Evolutionary conservation across 495 filamentous ascomycete genomes (phyloP).

Genomic region (Tricharina praecox): DNA sequence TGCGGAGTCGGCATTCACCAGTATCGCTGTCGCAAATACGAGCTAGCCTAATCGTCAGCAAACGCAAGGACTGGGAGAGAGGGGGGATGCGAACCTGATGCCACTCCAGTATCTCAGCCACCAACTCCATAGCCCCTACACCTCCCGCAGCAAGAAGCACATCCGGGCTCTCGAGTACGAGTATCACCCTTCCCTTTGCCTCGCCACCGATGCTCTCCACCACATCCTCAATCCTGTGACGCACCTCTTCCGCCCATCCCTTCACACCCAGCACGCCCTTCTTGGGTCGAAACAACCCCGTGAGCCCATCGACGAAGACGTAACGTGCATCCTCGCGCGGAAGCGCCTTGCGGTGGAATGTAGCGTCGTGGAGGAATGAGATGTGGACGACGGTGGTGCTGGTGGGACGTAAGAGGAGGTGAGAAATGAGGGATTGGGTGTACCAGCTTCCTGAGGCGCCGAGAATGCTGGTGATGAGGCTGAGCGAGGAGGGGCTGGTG

Average conservation of each 20-base stretch:
- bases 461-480: conserved; percentile 53
- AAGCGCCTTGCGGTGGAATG: conserved; percentile 38
- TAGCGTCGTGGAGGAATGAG: conserved; percentile 57
- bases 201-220: conserved; percentile 8
- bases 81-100: conserved; percentile 35
- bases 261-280: conserved; percentile 5
- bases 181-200: conserved; percentile 32
- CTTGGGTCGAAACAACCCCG: conserved; percentile 34
- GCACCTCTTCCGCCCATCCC: not conserved
- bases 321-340: conserved; percentile 55
- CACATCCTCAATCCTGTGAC: not conserved
- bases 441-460: conserved; percentile 64
- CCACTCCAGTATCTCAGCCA: conserved; percentile 34
- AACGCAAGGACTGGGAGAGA: conserved; percentile 10
- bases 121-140: conserved; percentile 23
- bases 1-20: conserved; percentile 51
- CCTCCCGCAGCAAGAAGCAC: conserved; percentile 36
- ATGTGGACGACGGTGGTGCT: conserved; percentile 48
- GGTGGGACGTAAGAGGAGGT: conserved; percentile 11
- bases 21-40: conserved; percentile 45
- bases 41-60: conserved; percentile 26
- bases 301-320: conserved; percentile 57
- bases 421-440: conserved; percentile 43
- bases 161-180: conserved; percentile 43
- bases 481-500: conserved; percentile 1